Base-by-base conservation (phyloP, 208 protist species). In the Tritrichomonas musculus region DNA sequence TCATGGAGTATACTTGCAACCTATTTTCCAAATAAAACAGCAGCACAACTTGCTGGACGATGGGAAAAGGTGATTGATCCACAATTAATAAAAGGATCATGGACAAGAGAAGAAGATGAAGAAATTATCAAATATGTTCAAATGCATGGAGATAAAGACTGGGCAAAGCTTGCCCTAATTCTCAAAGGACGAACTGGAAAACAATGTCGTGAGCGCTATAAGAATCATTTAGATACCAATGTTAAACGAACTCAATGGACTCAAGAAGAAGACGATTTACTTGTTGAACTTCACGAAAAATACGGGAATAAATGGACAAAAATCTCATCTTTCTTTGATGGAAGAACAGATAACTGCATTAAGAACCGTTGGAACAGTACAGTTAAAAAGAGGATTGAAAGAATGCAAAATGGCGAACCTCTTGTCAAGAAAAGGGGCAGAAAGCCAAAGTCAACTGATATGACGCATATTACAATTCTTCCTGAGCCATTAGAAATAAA, bases 1-100 rank as follows among this genome's bases (percentile, higher is more conserved):
- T 44, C 77, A 20, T 88, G 77, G 77, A 88, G 77, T 20, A 47
- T 88, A 20, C 17, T 88, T 9, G 77, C 77, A 33, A 88, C 33
- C 3, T 49, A 53, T 8, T 88, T 88, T 27, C 77, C 77, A 50
- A 88, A 98, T 84, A 99, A 99, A 95, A 98, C 98, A 0, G 97
- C 98, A 22, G 97, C 98, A 94, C 99, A 99, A 95, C 99, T 98
- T 96, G 99, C 99, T 93, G 98, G 98, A 2, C 96, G 98, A 13
- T 99, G 98, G 98, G 97, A 99, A 93, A 98, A 98, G 94, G 99
- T 99, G 97, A 97, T 99, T 11, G 98, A 99, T 95, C 99, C 98
- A 20, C 96, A 95, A 49, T 98, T 99, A 65, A 99, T 99, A 94
- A 99, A 99, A 94, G 99, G 98, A n/a, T 98, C 98, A 93, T 99